phyloP scores from a whole-genome alignment of 2,329 filamentous ascomycete species.

The Hymenoscyphus fraxineus region DNA sequence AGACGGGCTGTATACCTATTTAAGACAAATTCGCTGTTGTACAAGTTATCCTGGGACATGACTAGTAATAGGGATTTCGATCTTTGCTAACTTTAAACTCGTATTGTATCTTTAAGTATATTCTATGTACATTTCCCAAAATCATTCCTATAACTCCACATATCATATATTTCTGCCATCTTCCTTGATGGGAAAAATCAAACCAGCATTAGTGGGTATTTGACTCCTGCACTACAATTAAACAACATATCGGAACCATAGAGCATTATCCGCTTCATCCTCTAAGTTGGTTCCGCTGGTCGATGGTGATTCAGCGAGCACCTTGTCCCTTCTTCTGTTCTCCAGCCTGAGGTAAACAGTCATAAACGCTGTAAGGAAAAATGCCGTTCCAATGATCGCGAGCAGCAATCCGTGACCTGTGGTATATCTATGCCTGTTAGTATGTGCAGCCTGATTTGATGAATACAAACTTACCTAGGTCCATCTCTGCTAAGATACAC shows the following conservation, averaged over 20 bases:
- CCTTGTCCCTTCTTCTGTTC: constrained; percentile 49
- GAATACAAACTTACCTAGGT: constrained; percentile 22
- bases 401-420: constrained; percentile 45
- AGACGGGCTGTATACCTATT: neutral
- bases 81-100: neutral
- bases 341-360: constrained; percentile 53
- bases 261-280: neutral
- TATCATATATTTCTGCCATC: neutral
- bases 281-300: neutral
- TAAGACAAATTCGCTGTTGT: neutral
- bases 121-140: neutral
- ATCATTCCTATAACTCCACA: neutral
- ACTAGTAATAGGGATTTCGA: neutral
- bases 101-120: neutral
- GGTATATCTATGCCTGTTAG: constrained; percentile 36
- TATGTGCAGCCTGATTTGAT: neutral
- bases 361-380: constrained; percentile 51
- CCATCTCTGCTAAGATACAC: constrained; percentile 44
- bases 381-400: constrained; percentile 43
- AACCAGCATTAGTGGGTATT: neutral
- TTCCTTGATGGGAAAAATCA: no score
- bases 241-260: neutral
- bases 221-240: neutral
- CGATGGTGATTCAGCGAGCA: neutral
- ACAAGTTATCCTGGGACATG: neutral